Conservation (phyloP, 2,329 filamentous ascomycete genomes). For the Sclerotiophoma versabilis region DNA sequence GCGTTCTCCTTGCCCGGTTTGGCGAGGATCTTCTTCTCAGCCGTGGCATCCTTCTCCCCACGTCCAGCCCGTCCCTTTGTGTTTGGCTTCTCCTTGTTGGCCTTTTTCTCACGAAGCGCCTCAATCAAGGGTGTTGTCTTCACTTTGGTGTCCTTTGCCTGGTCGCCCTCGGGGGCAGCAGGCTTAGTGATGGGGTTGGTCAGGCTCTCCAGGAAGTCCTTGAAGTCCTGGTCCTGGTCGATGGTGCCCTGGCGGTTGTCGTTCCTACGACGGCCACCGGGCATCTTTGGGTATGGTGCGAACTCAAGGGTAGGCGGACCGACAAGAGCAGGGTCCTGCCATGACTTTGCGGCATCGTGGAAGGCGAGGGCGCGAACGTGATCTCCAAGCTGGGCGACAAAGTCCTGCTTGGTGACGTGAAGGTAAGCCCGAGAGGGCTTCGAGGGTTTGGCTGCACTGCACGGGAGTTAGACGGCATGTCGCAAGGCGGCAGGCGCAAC, state of each 20-base stretch:
- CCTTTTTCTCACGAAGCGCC: constrained; percentile 90
- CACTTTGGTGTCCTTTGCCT: constrained; percentile 66
- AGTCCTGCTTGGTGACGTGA: constrained; percentile 75
- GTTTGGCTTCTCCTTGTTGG: constrained; percentile 68
- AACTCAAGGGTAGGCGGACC: constrained; percentile 83
- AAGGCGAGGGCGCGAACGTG: constrained; percentile 73
- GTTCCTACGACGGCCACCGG: constrained; percentile 73
- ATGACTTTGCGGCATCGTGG: constrained; percentile 81
- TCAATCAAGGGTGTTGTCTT: constrained; percentile 90
- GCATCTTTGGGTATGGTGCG: constrained; percentile 82
- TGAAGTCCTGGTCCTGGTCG: constrained; percentile 95
- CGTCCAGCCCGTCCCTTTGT: constrained; percentile 64
- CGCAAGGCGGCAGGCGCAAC: constrained; percentile 38
- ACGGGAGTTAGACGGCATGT: constrained; percentile 13
- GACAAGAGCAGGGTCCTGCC: constrained; percentile 73
- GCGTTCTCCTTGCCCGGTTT: constrained; percentile 46
- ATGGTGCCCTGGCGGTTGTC: constrained; percentile 93
- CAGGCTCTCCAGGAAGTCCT: constrained; percentile 86
- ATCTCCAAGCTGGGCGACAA: constrained; percentile 73
- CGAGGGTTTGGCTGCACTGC: constrained; percentile 75
- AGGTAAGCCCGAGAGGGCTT: constrained; percentile 82
- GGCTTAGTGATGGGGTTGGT: constrained; percentile 74
- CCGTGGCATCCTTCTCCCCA: constrained; percentile 66
- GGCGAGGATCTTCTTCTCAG: constrained; percentile 47
- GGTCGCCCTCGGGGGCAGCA: constrained; percentile 60